Evolutionary conservation across 495 filamentous ascomycete genomes (phyloP), one percentile per base, ranked within the genome.

Genomic region (Sphaerosporella brunnea): DNA sequence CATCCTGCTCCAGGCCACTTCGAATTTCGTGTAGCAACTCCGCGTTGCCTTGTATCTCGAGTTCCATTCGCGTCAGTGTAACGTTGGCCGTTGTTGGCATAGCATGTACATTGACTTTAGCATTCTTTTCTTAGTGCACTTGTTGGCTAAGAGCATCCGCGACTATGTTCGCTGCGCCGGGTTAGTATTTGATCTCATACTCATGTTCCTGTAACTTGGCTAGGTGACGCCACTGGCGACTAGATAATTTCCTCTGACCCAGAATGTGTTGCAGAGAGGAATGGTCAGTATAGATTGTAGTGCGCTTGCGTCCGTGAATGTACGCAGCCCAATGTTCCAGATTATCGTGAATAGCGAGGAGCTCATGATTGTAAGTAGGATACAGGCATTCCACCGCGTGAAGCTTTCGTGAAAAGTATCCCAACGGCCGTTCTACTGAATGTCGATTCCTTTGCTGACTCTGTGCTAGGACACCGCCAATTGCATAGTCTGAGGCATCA

Each of bases 181-280:
- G 49, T 3, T n/a, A 48, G 24, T 54, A 43, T 25, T 51, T 23
- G 3, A 61, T 56, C 8, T 13, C 34, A 21, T 49, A 61, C 45
- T 54, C 25, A 28, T 42, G 53, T 24, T 35, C 5, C 32, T 20
- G 30, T 4, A 57, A 30, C 2, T 39, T 47, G 42, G 59, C 41
- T 20, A 19, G 13, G 35, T 23, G 58, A 44, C 46, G 11, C 1
- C 38, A 50, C 37, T 62, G 41, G 36, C 47, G 25, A 49, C 36
- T 16, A 2, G 11, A 55, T 4, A 63, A 30, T 20, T 39, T 25
- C 26, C 60, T 58, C 3, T 21, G 52, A 5, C 13, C 54, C 2
- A 38, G 54, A n/a, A 63, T 63, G 4, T 24, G 49, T 15, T 35
- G 45, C 0, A 62, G 56, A 35, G 51, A 56, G 16, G 50, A 35